These are phyloP conservation scores for Phytophthora palmivora DNA, from an alignment of 352 stramenopile genomes.

Conservation along the genomic window DNA sequence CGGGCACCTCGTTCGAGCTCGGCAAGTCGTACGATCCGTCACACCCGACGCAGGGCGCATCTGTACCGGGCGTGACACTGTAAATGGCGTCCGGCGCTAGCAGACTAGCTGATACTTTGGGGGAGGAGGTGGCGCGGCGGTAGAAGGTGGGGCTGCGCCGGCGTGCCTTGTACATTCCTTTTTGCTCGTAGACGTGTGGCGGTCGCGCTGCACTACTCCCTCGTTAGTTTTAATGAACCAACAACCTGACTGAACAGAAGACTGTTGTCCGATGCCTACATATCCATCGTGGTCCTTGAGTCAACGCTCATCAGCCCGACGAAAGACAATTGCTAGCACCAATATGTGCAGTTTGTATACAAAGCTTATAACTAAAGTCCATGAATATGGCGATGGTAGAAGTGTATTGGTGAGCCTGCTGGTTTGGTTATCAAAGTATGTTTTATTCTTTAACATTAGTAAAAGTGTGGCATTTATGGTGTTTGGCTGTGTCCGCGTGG, in stretches of 20 bases:
- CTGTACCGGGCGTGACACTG: constrained; percentile 48
- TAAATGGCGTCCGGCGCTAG: constrained; percentile 30
- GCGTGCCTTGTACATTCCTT: constrained; percentile 40
- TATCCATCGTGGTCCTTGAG: neutral
- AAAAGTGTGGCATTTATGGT: too few species aligned
- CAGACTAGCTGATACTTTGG: constrained; percentile 18
- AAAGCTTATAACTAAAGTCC: too few species aligned
- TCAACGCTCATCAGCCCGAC: too few species aligned
- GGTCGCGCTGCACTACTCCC: constrained; percentile 19
- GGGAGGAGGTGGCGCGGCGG: constrained; percentile 19
- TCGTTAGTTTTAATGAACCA: constrained; percentile 42
- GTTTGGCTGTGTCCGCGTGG: constrained; percentile 20
- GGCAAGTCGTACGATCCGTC: constrained; percentile 27
- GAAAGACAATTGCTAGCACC: too few species aligned
- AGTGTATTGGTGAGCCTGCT: too few species aligned
- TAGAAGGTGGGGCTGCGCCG: constrained; percentile 15
- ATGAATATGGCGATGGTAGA: too few species aligned
- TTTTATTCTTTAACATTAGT: too few species aligned
- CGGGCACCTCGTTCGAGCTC: constrained; percentile 29
- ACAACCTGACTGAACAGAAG: constrained; percentile 16
- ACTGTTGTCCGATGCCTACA: neutral
- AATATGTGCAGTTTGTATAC: too few species aligned
- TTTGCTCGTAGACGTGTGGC: constrained; percentile 38
- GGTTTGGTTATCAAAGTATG: too few species aligned
- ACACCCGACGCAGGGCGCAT: constrained; percentile 25